A percentile compares a stretch with the other conserved stretches of the same genome.
These are phyloP conservation scores for Thuja plicata DNA, from an alignment of 83 land plant species.

Conservation along the genomic window DNA sequence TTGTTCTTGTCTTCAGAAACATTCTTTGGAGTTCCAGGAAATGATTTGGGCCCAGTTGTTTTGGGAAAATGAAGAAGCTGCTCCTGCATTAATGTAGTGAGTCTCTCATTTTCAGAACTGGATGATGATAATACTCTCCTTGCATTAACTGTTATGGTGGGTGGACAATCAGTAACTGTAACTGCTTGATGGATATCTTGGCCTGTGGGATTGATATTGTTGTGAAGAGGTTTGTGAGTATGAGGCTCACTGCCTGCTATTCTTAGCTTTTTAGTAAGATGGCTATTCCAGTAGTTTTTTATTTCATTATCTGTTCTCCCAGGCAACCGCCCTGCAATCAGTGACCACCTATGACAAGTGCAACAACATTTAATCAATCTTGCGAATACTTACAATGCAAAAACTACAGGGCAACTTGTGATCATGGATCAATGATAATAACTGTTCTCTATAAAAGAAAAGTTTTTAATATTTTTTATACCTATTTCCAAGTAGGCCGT, in stretches of 20 bases:
- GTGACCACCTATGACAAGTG: slow-evolving; percentile 42
- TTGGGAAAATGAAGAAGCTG: background rate
- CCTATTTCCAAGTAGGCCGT: background rate
- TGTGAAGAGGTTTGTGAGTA: slow-evolving; percentile 12
- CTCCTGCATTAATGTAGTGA: too few species aligned
- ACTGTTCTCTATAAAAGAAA: background rate
- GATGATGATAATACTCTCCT: background rate
- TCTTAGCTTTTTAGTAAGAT: slow-evolving; percentile 16
- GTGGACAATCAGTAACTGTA: background rate
- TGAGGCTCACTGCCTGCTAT: background rate
- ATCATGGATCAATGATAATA: background rate
- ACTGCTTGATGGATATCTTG: background rate
- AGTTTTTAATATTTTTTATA: background rate
- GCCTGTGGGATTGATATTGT: background rate
- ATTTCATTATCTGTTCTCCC: slow-evolving; percentile 24
- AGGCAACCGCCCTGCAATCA: slow-evolving; percentile 19
- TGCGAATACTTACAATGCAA: too few species aligned
- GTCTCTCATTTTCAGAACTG: background rate
- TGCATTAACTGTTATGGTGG: background rate
- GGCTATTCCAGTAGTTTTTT: slow-evolving; percentile 25
- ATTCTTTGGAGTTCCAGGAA: background rate
- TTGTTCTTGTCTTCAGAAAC: background rate
- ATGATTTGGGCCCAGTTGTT: background rate
- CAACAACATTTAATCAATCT: background rate
- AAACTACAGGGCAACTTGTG: background rate